Conservation (phyloP, 2,329 filamentous ascomycete genomes). For the Berkeleyomyces rouxiae region DNA sequence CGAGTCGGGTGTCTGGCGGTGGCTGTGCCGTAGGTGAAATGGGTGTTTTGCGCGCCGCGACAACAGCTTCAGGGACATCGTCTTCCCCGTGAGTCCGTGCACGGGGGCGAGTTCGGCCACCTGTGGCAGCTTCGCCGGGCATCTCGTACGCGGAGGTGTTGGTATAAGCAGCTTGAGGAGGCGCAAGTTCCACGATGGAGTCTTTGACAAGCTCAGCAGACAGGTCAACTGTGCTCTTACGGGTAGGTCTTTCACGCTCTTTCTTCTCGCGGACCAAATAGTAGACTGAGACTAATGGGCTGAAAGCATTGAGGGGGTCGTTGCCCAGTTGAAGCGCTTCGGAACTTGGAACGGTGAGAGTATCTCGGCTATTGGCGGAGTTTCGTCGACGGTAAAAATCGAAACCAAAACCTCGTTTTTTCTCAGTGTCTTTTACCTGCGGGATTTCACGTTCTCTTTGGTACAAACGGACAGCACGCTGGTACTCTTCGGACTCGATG, state of each 20-base stretch:
- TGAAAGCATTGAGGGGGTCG: conserved; percentile 86
- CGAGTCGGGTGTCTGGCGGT: conserved; percentile 31
- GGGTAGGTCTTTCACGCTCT: conserved; percentile 45
- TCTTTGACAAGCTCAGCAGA: conserved; percentile 25
- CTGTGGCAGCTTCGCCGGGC: conserved; percentile 73
- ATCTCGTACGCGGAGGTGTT: conserved; percentile 75
- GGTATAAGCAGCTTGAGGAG: conserved; percentile 77
- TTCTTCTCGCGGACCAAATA: conserved; percentile 92
- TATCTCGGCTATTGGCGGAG: conserved; percentile 77
- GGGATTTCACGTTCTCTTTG: conserved; percentile 48
- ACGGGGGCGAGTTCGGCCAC: conserved; percentile 65
- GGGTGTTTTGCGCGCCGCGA: conserved; percentile 7
- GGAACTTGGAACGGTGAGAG: conserved; percentile 63
- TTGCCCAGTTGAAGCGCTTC: conserved; percentile 69
- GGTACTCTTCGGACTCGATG: conserved; percentile 90
- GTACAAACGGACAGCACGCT: conserved; percentile 58
- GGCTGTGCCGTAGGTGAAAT: conserved; percentile 4
- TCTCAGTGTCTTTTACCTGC: conserved; percentile 52
- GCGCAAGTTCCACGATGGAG: conserved; percentile 53
- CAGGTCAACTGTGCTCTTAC: conserved; percentile 19
- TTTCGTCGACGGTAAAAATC: conserved; percentile 95
- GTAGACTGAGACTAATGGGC: conserved; percentile 82
- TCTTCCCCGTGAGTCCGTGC: conserved; percentile 92
- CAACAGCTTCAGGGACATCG: conserved; percentile 55
- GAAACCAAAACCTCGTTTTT: conserved; percentile 72